Evolutionary conservation across 2,329 filamentous ascomycete species (phyloP).

Genomic region (Diplodia mutila): DNA sequence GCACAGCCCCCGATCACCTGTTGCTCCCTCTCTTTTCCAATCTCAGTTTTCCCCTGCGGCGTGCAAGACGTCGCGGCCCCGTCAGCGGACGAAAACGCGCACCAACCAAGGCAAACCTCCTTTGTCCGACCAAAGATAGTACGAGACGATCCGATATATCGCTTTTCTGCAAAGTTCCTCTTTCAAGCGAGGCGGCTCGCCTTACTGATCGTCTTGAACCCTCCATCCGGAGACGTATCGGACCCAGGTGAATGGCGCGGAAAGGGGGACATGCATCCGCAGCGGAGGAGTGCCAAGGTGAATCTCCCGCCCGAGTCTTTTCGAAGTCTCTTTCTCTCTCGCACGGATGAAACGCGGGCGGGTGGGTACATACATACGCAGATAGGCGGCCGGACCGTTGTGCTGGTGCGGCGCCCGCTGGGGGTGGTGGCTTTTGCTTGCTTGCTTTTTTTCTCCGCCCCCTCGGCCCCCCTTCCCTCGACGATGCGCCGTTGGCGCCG

Average conservation of each 20-base stretch:
- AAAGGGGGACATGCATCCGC: background rate
- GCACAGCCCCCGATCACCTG: background rate
- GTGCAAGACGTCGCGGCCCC: no score
- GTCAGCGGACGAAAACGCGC: background rate
- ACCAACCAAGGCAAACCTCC: no score
- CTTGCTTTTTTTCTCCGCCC: background rate
- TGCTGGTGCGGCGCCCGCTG: background rate
- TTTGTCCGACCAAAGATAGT: background rate
- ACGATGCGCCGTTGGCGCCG: background rate
- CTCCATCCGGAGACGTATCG: background rate
- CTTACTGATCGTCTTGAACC: background rate
- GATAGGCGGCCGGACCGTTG: constrained; percentile 10
- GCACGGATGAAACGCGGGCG: background rate
- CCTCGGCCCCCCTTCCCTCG: background rate
- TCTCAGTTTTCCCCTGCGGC: background rate
- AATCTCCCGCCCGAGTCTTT: background rate
- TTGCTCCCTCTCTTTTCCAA: no score
- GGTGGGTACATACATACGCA: background rate
- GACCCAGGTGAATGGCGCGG: background rate
- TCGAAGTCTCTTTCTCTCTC: background rate
- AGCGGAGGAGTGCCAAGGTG: background rate
- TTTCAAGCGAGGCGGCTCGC: background rate
- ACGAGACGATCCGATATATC: background rate
- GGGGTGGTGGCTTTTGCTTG: background rate
- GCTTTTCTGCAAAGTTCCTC: background rate